A percentile compares a stretch with the other conserved stretches of the same genome.
Evolutionary conservation across 805 yeast genomes (phyloP).

Genomic region (Candida coquimbonensis): DNA sequence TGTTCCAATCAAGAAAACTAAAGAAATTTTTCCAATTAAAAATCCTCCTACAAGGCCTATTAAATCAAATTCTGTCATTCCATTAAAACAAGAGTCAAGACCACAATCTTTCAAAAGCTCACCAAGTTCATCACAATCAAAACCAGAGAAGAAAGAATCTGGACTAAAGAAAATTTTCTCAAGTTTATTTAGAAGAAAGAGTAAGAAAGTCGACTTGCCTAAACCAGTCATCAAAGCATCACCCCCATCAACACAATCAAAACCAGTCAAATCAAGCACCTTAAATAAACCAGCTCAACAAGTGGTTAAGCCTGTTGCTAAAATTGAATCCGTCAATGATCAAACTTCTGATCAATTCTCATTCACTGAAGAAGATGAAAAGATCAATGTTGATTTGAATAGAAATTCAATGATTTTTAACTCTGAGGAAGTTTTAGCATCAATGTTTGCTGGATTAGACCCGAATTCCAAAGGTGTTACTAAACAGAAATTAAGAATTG

Average conservation of each 20-base stretch:
- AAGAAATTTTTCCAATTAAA: not conserved
- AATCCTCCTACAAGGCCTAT: not conserved
- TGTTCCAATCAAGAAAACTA: too few relatives aligned
- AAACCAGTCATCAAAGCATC: not conserved
- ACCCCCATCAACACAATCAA: too few relatives aligned
- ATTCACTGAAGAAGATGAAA: slow-evolving; percentile 22
- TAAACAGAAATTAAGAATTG: not conserved
- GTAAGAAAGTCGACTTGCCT: not conserved
- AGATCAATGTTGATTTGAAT: slow-evolving; percentile 7
- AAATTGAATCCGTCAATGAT: not conserved
- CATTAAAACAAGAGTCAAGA: not conserved
- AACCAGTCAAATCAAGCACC: too few relatives aligned
- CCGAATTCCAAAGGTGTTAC: not conserved
- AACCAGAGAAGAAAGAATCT: slow-evolving; percentile 16
- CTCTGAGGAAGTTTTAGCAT: slow-evolving; percentile 8
- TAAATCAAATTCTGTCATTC: not conserved
- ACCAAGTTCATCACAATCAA: not conserved
- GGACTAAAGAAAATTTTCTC: slow-evolving; percentile 17
- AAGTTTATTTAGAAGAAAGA: slow-evolving; percentile 6
- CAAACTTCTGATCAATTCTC: slow-evolving; percentile 15
- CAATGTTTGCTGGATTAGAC: slow-evolving; percentile 10
- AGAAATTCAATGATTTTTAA: slow-evolving; percentile 4
- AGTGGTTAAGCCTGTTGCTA: not conserved
- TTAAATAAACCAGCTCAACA: not conserved
- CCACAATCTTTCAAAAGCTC: not conserved